Percentiles rank a stretch among this genome's conserved stretches.
Conservation (phyloP, 257 asterid species). For the Jasminum sambac region DNA sequence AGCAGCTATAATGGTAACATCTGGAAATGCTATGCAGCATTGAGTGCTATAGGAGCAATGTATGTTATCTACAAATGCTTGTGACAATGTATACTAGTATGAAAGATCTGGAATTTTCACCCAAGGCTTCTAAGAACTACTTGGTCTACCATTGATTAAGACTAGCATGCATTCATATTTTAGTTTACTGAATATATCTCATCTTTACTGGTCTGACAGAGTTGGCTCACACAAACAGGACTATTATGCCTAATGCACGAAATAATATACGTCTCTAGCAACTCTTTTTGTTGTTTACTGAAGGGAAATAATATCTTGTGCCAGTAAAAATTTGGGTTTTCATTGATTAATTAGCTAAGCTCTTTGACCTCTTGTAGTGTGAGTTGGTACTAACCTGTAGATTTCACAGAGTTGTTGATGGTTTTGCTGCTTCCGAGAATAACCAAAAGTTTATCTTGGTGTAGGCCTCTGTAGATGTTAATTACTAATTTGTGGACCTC, state of each 20-base stretch:
- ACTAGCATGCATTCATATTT: neutral
- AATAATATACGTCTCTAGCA: neutral
- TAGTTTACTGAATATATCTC: neutral
- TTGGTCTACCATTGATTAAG: neutral
- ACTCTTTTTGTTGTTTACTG: neutral
- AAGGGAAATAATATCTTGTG: neutral
- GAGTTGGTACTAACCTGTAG: neutral
- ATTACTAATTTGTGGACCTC: neutral
- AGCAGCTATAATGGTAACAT: neutral
- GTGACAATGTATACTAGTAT: neutral
- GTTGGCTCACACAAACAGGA: neutral
- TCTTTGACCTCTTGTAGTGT: neutral
- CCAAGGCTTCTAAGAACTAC: neutral
- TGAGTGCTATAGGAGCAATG: neutral
- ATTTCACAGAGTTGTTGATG: neutral
- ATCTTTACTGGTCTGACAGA: neutral
- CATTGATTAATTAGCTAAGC: neutral
- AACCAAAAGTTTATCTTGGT: neutral
- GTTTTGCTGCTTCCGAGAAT: neutral
- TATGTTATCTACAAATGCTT: slow-evolving; percentile 2
- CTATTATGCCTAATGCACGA: neutral
- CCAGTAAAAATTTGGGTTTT: neutral
- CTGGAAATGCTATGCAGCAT: slow-evolving; percentile 5
- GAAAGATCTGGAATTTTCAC: neutral
- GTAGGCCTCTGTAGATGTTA: neutral